Conservation (phyloP, 805 yeast species). For the Cyberlindnera saturnus region DNA sequence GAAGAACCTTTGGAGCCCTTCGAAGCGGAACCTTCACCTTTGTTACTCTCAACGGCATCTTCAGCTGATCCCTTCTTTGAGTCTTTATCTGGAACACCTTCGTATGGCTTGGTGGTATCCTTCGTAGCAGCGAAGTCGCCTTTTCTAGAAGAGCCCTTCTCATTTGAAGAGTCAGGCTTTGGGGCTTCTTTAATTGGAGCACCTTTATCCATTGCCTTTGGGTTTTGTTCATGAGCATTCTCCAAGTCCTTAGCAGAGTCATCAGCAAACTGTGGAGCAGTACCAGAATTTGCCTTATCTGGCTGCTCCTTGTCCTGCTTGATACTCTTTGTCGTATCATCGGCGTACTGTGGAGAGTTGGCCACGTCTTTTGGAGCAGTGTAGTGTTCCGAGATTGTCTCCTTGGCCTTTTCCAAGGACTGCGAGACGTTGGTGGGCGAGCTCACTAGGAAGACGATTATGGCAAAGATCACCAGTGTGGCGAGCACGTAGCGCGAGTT, state of each 20-base stretch:
- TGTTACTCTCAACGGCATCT: slow-evolving; percentile 8
- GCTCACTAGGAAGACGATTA: slow-evolving; percentile 44
- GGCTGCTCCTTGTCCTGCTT: slow-evolving; percentile 8
- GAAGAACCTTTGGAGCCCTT: slow-evolving; percentile 9
- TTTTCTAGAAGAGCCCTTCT: slow-evolving; percentile 5
- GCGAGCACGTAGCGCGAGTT: slow-evolving; percentile 48
- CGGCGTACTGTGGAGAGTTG: slow-evolving; percentile 22
- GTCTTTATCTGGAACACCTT: slow-evolving; percentile 25
- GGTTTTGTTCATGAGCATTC: slow-evolving; percentile 14
- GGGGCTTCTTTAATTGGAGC: slow-evolving; percentile 25
- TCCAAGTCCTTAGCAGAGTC: slow-evolving; percentile 11
- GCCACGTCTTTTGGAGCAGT: slow-evolving; percentile 10
- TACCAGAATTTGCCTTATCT: slow-evolving; percentile 2
- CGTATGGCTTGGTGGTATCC: slow-evolving; percentile 22
- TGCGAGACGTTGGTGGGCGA: slow-evolving; percentile 33
- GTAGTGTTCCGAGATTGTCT: slow-evolving; percentile 8
- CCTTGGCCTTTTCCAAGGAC: slow-evolving; percentile 26
- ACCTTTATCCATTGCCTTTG: slow-evolving; percentile 22
- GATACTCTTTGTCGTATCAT: slow-evolving; percentile 19
- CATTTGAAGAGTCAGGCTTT: slow-evolving; percentile 15
- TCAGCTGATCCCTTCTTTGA: slow-evolving; percentile 6
- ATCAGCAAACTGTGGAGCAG: slow-evolving; percentile 21
- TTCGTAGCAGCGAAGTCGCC: slow-evolving; percentile 23
- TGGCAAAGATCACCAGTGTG: slow-evolving; percentile 42
- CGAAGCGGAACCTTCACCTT: slow-evolving; percentile 6